phyloP scores from a whole-genome alignment of 768 basidiomycete genomes.

The Hysterangium stoloniferum region DNA sequence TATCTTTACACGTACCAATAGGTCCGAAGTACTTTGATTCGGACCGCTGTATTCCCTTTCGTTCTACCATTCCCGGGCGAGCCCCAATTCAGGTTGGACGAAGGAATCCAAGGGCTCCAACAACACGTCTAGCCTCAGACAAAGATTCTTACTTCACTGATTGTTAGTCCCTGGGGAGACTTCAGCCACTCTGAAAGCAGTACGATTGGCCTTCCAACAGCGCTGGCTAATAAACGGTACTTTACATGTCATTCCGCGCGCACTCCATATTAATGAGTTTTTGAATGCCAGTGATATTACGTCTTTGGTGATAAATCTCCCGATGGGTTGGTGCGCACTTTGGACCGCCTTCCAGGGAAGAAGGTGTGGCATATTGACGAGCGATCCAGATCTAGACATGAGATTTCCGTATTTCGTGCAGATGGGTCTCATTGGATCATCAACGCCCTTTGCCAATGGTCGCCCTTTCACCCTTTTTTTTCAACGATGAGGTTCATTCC shows the following conservation, averaged over 20 bases:
- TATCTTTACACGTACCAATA: too few species aligned
- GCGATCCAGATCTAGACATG: neutral
- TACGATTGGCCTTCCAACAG: neutral
- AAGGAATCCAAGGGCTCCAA: neutral
- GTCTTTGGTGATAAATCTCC: slow-evolving; percentile 48
- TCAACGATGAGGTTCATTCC: slow-evolving; percentile 44
- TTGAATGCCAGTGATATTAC: slow-evolving; percentile 16
- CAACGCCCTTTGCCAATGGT: slow-evolving; percentile 76
- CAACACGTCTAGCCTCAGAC: neutral
- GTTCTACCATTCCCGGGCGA: slow-evolving; percentile 56
- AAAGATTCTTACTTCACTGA: neutral
- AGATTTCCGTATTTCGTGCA: slow-evolving; percentile 21
- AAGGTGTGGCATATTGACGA: slow-evolving; percentile 34
- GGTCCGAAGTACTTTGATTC: slow-evolving; percentile 49
- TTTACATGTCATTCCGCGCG: neutral
- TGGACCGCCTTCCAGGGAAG: slow-evolving; percentile 39
- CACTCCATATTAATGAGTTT: neutral
- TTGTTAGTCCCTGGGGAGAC: neutral
- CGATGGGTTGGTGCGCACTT: slow-evolving; percentile 35
- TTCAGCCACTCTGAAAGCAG: neutral
- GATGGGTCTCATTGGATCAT: slow-evolving; percentile 61
- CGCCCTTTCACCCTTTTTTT: slow-evolving; percentile 64
- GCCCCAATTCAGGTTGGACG: slow-evolving; percentile 57
- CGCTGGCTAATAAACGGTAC: neutral
- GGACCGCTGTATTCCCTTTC: slow-evolving; percentile 28